phyloP scores from a whole-genome alignment of 202 grass and related monocot species.

The Schoenoplectus tabernaemontani region DNA sequence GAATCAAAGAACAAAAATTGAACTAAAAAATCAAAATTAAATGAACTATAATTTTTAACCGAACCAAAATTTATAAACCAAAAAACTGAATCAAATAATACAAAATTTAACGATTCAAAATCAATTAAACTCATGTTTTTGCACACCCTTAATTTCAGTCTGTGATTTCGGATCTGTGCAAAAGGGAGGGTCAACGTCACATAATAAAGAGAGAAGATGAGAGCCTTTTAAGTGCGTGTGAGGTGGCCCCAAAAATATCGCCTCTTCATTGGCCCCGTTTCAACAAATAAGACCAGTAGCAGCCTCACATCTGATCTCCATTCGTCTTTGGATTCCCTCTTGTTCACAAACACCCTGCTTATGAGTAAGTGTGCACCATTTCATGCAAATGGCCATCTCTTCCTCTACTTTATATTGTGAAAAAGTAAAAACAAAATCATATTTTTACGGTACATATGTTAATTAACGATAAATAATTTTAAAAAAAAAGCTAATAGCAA shows the following conservation, averaged over 20 bases:
- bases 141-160: background rate
- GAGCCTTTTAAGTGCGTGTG: conserved; percentile 5
- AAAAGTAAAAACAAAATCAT: no score
- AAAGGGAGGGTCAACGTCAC: background rate
- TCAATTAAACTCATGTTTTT: no score
- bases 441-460: no score
- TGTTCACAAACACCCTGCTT: background rate
- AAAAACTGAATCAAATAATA: no score
- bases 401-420: no score
- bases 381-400: background rate
- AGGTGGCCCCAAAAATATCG: conserved; percentile 21
- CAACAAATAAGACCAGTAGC: background rate
- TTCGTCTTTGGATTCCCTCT: background rate
- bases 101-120: no score
- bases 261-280: background rate
- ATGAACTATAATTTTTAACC: no score
- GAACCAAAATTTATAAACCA: no score
- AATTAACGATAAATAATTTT: no score
- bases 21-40: no score
- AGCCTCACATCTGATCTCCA: conserved; percentile 15
- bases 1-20: no score
- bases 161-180: background rate
- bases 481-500: no score
- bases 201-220: conserved; percentile 10
- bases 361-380: background rate